Evolutionary conservation across 371 early-diverging fungal species (phyloP).

Genomic region (Gilbertella persicaria): DNA sequence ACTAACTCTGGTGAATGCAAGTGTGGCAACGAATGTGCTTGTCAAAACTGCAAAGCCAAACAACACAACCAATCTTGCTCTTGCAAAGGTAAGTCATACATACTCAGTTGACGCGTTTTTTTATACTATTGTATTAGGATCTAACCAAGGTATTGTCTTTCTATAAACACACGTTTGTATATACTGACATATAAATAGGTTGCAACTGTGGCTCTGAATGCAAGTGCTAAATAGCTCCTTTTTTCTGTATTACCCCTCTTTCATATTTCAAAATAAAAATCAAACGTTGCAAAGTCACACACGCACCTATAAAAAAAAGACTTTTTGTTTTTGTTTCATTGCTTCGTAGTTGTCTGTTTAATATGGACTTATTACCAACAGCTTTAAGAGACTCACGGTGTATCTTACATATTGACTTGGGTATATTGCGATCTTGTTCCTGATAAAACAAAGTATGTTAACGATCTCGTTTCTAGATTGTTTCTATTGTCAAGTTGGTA

Average conservation of each 20-base stretch:
- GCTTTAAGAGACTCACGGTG: constrained; percentile 57
- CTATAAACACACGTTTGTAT: not conserved
- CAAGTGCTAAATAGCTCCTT: not conserved
- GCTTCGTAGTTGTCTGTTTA: not conserved
- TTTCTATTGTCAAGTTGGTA: constrained; percentile 79
- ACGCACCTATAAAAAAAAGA: not conserved
- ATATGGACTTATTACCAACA: constrained; percentile 36
- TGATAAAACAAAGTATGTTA: not conserved
- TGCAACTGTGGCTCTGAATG: constrained; percentile 1
- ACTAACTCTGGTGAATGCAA: constrained; percentile 13
- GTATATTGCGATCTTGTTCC: constrained; percentile 31
- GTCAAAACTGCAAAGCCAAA: constrained; percentile 18
- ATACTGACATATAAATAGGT: not conserved
- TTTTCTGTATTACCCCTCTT: not conserved
- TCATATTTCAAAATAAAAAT: not conserved
- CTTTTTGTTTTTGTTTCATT: not conserved
- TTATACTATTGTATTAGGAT: not conserved
- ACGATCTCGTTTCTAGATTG: constrained; percentile 53
- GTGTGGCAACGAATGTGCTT: constrained; percentile 19
- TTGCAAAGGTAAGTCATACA: constrained; percentile 16
- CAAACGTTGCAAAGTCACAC: not conserved
- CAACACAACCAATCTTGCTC: constrained; percentile 12
- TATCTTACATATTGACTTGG: constrained; percentile 64
- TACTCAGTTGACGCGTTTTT: not conserved
- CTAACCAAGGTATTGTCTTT: not conserved